These are phyloP conservation scores for Aspergillus haitiensis DNA, from an alignment of 495 filamentous ascomycete genomes.

Conservation along the genomic window DNA sequence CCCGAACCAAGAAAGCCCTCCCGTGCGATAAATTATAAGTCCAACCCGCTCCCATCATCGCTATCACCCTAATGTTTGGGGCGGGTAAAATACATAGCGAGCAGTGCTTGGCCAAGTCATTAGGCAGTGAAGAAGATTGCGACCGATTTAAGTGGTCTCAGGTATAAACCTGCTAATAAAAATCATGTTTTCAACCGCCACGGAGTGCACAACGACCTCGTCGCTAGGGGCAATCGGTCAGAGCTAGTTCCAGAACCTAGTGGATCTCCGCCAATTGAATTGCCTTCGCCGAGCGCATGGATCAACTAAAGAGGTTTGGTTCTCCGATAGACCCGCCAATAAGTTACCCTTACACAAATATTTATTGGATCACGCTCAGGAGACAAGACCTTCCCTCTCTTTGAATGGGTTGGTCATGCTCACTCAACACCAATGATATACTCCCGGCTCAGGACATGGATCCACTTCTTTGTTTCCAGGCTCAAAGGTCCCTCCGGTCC, in stretches of 20 bases:
- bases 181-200: not conserved
- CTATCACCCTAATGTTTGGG: not conserved
- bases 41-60: not conserved
- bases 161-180: not conserved
- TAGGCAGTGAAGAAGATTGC: not conserved
- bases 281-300: constrained; percentile 5
- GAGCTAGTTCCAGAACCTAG: constrained; percentile 12
- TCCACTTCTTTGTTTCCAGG: constrained; percentile 5
- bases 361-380: constrained; percentile 7
- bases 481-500: not conserved
- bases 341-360: constrained; percentile 2
- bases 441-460: not conserved
- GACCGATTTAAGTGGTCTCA: not conserved
- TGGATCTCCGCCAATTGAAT: constrained; percentile 19
- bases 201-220: not conserved
- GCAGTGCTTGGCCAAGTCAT: not conserved
- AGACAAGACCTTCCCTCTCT: not conserved
- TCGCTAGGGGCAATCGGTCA: constrained; percentile 30
- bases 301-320: constrained; percentile 1
- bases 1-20: not conserved
- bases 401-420: not conserved
- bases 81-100: not conserved
- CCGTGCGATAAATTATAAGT: not conserved
- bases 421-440: not conserved
- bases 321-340: not conserved